Evolutionary conservation across 2,329 filamentous ascomycete genomes (phyloP).

Genomic region (Paecilomyces sp.): DNA sequence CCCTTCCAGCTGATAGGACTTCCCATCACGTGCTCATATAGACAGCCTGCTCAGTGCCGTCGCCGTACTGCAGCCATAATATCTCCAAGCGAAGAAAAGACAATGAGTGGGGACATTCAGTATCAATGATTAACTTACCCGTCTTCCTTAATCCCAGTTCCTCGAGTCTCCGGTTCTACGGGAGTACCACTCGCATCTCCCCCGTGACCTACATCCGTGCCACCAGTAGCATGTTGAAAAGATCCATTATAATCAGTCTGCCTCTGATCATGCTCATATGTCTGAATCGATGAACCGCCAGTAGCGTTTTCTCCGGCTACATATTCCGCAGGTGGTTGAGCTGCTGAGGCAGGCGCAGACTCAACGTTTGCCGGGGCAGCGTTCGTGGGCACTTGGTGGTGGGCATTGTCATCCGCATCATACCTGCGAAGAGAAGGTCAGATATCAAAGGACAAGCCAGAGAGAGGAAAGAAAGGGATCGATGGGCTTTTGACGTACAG

Average conservation of each 20-base stretch:
- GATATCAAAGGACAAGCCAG: conserved; percentile 3
- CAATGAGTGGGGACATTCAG: neutral
- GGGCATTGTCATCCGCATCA: conserved; percentile 56
- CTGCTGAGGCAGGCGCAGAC: conserved; percentile 22
- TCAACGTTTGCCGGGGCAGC: conserved; percentile 32
- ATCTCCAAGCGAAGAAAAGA: conserved; percentile 8
- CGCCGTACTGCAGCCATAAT: conserved; percentile 1
- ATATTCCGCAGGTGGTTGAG: conserved; percentile 22
- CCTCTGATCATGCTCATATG: conserved; percentile 12
- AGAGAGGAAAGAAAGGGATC: neutral
- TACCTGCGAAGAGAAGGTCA: conserved; percentile 43
- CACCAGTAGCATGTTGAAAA: conserved; percentile 18
- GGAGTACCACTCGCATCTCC: conserved; percentile 12
- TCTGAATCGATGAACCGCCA: conserved; percentile 19
- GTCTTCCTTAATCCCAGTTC: conserved; percentile 69
- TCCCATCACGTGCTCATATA: neutral
- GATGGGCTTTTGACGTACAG: conserved; percentile 54
- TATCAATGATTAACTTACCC: conserved; percentile 59
- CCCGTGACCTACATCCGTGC: conserved; percentile 16
- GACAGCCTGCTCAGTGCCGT: neutral
- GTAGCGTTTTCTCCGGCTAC: conserved; percentile 27
- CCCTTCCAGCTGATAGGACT: neutral
- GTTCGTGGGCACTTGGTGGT: conserved; percentile 19
- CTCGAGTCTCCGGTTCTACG: conserved; percentile 27
- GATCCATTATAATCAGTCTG: conserved; percentile 16